phyloP scores from a whole-genome alignment of 2,329 filamentous ascomycete species.

The Curvularia verruculosa region DNA sequence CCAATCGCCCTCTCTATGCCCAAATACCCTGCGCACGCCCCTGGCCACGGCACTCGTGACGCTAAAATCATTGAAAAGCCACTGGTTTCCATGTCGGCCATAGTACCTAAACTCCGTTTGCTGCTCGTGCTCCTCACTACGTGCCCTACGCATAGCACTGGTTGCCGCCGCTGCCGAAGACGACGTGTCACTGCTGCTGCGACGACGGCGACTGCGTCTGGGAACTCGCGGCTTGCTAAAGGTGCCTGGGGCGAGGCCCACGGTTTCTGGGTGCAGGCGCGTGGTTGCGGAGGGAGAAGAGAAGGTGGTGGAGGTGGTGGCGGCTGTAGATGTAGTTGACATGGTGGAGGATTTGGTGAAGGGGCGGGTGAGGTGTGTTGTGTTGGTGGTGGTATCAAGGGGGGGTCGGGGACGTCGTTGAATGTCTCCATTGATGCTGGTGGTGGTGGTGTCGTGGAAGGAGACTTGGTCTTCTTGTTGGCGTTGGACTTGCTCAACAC shows the following conservation, averaged over 20 bases:
- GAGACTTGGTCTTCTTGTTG: not conserved
- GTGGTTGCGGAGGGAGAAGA: slow-evolving; percentile 19
- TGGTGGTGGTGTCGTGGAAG: not conserved
- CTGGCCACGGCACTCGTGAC: slow-evolving; percentile 41
- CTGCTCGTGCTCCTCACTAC: slow-evolving; percentile 12
- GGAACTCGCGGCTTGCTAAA: slow-evolving; percentile 39
- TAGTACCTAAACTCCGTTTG: slow-evolving; percentile 42
- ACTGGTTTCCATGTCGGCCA: slow-evolving; percentile 46
- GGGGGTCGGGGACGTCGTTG: slow-evolving; percentile 35
- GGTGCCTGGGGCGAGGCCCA: slow-evolving; percentile 29
- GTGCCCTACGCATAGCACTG: slow-evolving; percentile 12
- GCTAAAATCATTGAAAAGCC: slow-evolving; percentile 49
- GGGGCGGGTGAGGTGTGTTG: slow-evolving; percentile 14
- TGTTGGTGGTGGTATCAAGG: slow-evolving; percentile 35
- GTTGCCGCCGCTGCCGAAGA: slow-evolving; percentile 14
- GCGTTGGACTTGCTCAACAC: not conserved
- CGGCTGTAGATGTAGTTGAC: slow-evolving; percentile 26
- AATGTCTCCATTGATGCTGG: slow-evolving; percentile 2
- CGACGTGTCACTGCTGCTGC: slow-evolving; percentile 12
- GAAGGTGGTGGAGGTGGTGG: slow-evolving; percentile 24
- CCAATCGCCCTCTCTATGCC: not conserved
- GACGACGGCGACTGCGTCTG: slow-evolving; percentile 23
- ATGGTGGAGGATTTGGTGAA: slow-evolving; percentile 39
- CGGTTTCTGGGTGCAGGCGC: slow-evolving; percentile 19
- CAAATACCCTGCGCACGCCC: slow-evolving; percentile 39